Evolutionary conservation across 495 filamentous ascomycete species (phyloP), one percentile per base, ranked within the genome.

Genomic region (Annulohypoxylon maeteangense): DNA sequence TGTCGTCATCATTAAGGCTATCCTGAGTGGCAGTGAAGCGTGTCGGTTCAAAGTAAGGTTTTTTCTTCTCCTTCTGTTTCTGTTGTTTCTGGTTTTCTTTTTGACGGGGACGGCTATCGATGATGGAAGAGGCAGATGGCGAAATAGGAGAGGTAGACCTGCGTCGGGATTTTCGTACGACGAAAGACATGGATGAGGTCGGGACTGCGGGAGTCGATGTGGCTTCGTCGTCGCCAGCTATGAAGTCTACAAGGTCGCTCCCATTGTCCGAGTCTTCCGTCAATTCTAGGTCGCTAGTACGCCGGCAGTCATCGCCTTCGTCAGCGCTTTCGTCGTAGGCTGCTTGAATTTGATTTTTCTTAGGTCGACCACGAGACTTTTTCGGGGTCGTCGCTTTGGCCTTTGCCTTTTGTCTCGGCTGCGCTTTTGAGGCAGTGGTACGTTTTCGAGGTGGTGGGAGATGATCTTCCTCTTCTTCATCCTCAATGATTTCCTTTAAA

Each of bases 221-320:
- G 4, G 78, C 68, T n/a, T 76, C 67, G 55, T 82, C 75, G 59
- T 85, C 82, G 42, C 67, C 79, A 4, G 85, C 79, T 34, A 86
- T 72, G 50, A 86, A 86, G 25, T 70, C 83, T 3, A 61, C 76
- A 0, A 86, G 72, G 53, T 86, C 84, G 3, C 75, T 76, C 16
- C 82, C 84, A 71, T 74, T 77, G 55, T 86, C 84, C 0, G 80
- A 83, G 20, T 81, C 83, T 34, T 85, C 80, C 5, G 79, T 77
- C 10, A 80, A 71, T 8, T 81, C 78, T 27, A 85, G 63, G 63
- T 86, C 83, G 66, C 81, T 83, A 0, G 83, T 83, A n/a, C 82
- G 78, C 7, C 69, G 79, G 68, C 83, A 86, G 63, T 83, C 81
- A 62, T 86, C 83, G 7, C 83, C 83, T 48, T 79, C 48, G 36